Base-by-base conservation (phyloP, 805 yeast species). In the Pichia insulana region DNA sequence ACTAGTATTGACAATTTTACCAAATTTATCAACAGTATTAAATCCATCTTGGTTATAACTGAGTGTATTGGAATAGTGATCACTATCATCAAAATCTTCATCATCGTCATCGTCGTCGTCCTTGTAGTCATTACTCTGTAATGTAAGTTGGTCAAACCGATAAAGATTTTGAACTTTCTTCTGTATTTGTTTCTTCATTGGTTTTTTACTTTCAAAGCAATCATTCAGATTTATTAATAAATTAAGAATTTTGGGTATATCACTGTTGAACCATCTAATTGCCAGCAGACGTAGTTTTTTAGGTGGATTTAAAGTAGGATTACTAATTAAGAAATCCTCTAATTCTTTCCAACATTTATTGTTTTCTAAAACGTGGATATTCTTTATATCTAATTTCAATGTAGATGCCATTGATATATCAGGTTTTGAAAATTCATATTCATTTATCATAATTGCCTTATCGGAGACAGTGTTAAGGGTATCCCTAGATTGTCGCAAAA, bases 241-340 rank as follows among this genome's bases (percentile, higher is more conserved):
- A 2, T 57, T 50, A 8, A 72, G 42, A 0, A 72, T 72, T 38
- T 56, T 62, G 16, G 49, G 48, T 2, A 67, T 46, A 43, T 74
- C 65, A 3, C 78, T 78, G n/a, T 63, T 46, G 50, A 65, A 74
- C 50, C 69, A 72, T 13, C 45, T 54, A 4, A 76, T 38, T 11
- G 69, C 67, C 12, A 59, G 51, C 17, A 56, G 47, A 30, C 69
- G 61, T 44, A 77, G 76, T 1, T 48, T 48, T 41, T 63, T 63
- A 46, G 64, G 63, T 11, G 76, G 50, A 1, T 55, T 57, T 11
- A 76, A 55, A 7, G 47, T 47, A 0, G 55, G 48, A 50, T 71
- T 71, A 9, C 62, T 50, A 10, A 56, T 49, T 19, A 67, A 58
- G 2, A 65, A 40, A 2, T 53, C 53, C 1, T 60, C 52, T 25